phyloP scores from a whole-genome alignment of 352 stramenopile genomes.

The Blastocystis sp. region DNA sequence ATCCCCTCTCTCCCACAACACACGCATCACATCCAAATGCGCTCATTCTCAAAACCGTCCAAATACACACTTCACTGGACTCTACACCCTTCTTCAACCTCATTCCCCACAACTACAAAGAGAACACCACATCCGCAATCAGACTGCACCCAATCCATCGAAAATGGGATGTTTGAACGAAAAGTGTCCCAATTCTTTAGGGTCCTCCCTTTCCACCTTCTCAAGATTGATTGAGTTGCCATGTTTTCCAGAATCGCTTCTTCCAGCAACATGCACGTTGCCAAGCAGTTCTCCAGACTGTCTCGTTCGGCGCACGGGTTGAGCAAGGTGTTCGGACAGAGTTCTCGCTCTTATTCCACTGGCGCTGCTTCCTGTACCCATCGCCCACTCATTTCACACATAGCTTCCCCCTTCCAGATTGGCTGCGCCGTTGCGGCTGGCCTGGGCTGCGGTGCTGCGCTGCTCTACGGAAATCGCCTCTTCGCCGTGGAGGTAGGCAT shows the following conservation, averaged over 20 bases:
- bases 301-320: not conserved
- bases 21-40: too few species aligned
- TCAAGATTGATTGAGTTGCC: not conserved
- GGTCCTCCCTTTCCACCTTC: conserved; percentile 36
- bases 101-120: too few species aligned
- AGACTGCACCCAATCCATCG: too few species aligned
- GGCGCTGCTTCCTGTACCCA: not conserved
- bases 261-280: not conserved
- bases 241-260: conserved; percentile 63
- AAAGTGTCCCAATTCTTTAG: too few species aligned
- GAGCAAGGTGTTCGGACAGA: not conserved
- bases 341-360: conserved; percentile 48
- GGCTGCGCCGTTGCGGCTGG: conserved; percentile 51
- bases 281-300: not conserved
- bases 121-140: too few species aligned
- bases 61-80: too few species aligned
- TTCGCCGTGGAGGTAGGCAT: conserved; percentile 33
- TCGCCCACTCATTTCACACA: not conserved
- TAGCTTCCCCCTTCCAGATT: conserved; percentile 53
- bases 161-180: too few species aligned
- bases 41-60: too few species aligned
- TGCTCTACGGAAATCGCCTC: conserved; percentile 56
- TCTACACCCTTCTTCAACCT: too few species aligned
- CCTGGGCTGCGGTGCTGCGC: conserved; percentile 41
- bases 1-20: too few species aligned